These are phyloP conservation scores for Nitzschia putrida DNA, from an alignment of 108 stramenopile species.

Conservation along the genomic window DNA sequence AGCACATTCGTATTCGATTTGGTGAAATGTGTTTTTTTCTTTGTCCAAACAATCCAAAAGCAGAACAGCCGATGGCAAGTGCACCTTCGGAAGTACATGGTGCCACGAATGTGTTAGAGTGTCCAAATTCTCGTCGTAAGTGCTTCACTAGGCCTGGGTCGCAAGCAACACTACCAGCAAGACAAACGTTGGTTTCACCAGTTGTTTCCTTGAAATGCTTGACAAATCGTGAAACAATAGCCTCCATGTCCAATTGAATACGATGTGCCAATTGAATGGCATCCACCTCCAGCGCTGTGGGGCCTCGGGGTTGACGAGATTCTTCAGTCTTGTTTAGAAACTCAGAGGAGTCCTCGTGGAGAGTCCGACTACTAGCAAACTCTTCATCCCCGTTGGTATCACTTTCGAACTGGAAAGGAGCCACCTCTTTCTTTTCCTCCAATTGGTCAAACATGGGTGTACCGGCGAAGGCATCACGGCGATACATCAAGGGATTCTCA, in stretches of 20 bases:
- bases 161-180: slow-evolving; percentile 92
- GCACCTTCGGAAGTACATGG: slow-evolving; percentile 96
- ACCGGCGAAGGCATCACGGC: slow-evolving; percentile 58
- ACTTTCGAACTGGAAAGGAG: slow-evolving; percentile 84
- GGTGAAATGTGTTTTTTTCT: slow-evolving; percentile 23
- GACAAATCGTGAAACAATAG: slow-evolving; percentile 83
- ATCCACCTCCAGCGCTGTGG: slow-evolving; percentile 75
- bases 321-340: neutral
- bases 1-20: no score
- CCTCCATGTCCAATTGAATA: slow-evolving; percentile 83
- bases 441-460: slow-evolving; percentile 76
- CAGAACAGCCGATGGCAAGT: slow-evolving; percentile 91
- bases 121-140: slow-evolving; percentile 79
- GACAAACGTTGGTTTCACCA: slow-evolving; percentile 79
- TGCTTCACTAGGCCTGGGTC: slow-evolving; percentile 93
- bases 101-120: slow-evolving; percentile 83
- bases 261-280: slow-evolving; percentile 78
- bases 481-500: slow-evolving; percentile 50
- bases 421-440: slow-evolving; percentile 66
- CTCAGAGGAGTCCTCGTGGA: no score
- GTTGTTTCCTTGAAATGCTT: slow-evolving; percentile 76
- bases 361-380: no score
- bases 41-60: slow-evolving; percentile 81
- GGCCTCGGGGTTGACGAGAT: slow-evolving; percentile 33
- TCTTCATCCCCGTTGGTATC: slow-evolving; percentile 34